Evolutionary conservation across 768 basidiomycete genomes (phyloP), one percentile per base, ranked within the genome.

Genomic region (Kwoniella europaea): DNA sequence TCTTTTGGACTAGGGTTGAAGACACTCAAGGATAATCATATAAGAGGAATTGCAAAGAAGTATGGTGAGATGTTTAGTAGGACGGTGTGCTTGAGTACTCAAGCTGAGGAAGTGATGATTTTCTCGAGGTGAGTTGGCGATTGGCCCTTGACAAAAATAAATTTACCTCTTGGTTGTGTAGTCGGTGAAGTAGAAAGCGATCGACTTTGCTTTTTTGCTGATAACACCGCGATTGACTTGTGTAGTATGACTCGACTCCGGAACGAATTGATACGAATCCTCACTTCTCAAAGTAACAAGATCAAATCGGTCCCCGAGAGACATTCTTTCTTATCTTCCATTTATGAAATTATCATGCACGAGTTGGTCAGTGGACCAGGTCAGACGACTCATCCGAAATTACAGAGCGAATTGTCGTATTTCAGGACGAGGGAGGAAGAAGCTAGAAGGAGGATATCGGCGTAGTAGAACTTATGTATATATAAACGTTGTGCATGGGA

Each of bases 101-200:
- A 92, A 71, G 90, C 89, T 53, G 93, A 97, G 74, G 95, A 97
- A 81, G 92, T 92, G 10, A 97, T 98, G 94, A 91, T 98, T 58
- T 97, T 97, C 79, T 89, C 91, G 24, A 94, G 94, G 96, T 96
- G 79, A 74, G 89, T 80, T 29, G 29, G 29, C 29, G 29, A 29
- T 29, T 6, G 29, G 5, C 29, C 29, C 29, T 29, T 29, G 29
- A 29, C 29, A 2, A 4, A 0, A 29, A 29, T 3, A 29, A 29
- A 29, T 2, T 4, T n/a, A 29, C 3, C 29, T 29, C 29, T 29
- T 29, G 3, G 4, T 29, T 29, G 29, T 29, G 5, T 29, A 4
- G 29, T 29, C 4, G 29, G 29, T 29, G 29, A 29, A 29, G 29
- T 29, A 29, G 29, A 29, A 4, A 29, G 29, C 29, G 29, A 29